Conservation (phyloP, 2,329 filamentous ascomycete genomes). For the Alternaria brassicae region DNA sequence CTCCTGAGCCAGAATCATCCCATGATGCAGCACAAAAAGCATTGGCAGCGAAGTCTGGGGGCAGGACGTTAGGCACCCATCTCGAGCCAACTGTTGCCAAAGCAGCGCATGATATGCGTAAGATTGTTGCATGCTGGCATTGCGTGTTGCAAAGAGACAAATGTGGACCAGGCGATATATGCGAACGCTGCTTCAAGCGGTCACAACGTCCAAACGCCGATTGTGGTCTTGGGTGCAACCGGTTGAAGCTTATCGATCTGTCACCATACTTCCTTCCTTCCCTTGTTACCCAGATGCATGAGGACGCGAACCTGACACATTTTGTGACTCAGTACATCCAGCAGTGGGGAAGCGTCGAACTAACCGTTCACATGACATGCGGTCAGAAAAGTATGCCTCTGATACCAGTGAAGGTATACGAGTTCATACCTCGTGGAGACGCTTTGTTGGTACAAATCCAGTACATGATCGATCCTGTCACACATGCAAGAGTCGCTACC, state of each 20-base stretch:
- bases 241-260: constrained; percentile 56
- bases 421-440: constrained; percentile 53
- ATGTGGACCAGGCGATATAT: constrained; percentile 51
- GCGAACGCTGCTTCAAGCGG: constrained; percentile 51
- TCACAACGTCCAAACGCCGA: constrained; percentile 48
- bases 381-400: constrained; percentile 52
- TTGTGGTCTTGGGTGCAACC: constrained; percentile 54
- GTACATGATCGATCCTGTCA: constrained; percentile 50
- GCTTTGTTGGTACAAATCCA: constrained; percentile 54
- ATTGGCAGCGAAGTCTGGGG: constrained; percentile 41
- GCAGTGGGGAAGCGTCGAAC: constrained; percentile 45
- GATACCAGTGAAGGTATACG: constrained; percentile 55
- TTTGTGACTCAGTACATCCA: constrained; percentile 50
- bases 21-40: constrained; percentile 31
- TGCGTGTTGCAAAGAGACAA: constrained; percentile 58
- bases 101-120: constrained; percentile 55
- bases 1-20: constrained; percentile 37
- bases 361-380: constrained; percentile 54
- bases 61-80: constrained; percentile 50
- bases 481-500: constrained; percentile 38
- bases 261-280: constrained; percentile 54
- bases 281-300: constrained; percentile 52
- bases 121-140: constrained; percentile 57
- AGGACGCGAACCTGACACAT: constrained; percentile 52
- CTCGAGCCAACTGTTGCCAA: constrained; percentile 48